Evolutionary conservation across 208 protist genomes (phyloP).

Genomic region (Leishmania gerbilli): DNA sequence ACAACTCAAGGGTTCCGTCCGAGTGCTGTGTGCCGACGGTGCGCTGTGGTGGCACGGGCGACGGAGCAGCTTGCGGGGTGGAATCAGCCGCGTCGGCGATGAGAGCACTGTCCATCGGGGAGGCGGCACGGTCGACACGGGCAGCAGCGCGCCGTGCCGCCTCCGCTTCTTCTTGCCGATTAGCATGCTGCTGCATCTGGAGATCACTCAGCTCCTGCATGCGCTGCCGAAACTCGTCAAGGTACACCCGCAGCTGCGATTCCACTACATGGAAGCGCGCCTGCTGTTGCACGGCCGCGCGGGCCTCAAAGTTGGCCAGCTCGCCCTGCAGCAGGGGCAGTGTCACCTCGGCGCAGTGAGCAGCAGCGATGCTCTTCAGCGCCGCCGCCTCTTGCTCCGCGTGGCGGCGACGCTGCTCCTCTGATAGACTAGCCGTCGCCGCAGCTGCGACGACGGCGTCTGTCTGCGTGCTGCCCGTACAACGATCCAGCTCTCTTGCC

Average conservation of each 20-base stretch:
- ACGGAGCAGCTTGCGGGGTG: not conserved
- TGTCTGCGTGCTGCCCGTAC: not conserved
- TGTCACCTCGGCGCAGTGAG: constrained; percentile 23
- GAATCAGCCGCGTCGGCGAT: not conserved
- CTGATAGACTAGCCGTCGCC: not conserved
- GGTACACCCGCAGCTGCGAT: constrained; percentile 11
- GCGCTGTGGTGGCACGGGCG: not conserved
- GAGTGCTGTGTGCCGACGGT: constrained; percentile 22
- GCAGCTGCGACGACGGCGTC: not conserved
- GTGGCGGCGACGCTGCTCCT: not conserved
- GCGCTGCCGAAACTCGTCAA: constrained; percentile 6
- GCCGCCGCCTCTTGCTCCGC: not conserved
- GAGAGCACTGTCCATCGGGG: not conserved
- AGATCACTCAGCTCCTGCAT: constrained; percentile 5
- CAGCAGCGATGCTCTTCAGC: not conserved
- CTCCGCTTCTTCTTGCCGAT: not conserved
- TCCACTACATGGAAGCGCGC: constrained; percentile 7
- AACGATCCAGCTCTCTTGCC: not conserved
- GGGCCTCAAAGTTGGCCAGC: constrained; percentile 20
- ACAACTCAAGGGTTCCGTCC: constrained; percentile 14
- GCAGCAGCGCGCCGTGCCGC: not conserved
- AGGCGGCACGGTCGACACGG: constrained; percentile 1
- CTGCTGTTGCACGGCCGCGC: constrained; percentile 12
- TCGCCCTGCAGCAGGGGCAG: constrained; percentile 25
- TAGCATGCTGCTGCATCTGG: not conserved